Percentiles rank a stretch among this genome's conserved stretches.
Conservation (phyloP, 495 filamentous ascomycete species). For the Penicillium ucsense region DNA sequence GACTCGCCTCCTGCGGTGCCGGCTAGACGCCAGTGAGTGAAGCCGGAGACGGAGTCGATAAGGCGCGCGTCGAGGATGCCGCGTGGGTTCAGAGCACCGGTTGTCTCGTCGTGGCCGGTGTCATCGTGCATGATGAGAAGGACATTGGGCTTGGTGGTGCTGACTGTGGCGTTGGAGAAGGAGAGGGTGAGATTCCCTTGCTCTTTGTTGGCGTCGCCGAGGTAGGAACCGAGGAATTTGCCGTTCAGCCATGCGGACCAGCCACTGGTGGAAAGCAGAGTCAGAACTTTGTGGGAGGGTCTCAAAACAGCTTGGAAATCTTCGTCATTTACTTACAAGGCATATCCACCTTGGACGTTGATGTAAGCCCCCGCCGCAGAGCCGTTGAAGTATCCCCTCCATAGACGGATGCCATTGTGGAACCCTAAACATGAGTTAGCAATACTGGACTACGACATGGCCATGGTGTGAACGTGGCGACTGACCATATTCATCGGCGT, state of each 20-base stretch:
- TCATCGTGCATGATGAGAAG: conserved; percentile 66
- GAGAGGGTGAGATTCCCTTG: conserved; percentile 22
- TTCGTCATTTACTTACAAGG: conserved; percentile 28
- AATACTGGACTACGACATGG: not conserved
- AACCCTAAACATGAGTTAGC: conserved; percentile 34
- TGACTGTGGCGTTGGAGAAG: conserved; percentile 38
- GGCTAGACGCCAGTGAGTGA: conserved; percentile 60
- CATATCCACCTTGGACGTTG: conserved; percentile 51
- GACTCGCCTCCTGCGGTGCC: conserved; percentile 64
- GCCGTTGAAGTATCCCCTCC: conserved; percentile 55
- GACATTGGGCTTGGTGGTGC: conserved; percentile 40
- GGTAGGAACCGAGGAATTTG: conserved; percentile 42
- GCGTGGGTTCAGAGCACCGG: conserved; percentile 54
- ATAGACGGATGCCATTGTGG: conserved; percentile 57
- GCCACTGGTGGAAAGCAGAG: conserved; percentile 25
- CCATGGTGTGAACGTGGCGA: not conserved
- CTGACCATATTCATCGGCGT: conserved; percentile 54
- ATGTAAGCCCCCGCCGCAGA: conserved; percentile 47
- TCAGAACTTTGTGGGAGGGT: not conserved
- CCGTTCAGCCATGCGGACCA: conserved; percentile 46
- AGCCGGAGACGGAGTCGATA: conserved; percentile 27
- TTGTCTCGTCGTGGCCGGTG: conserved; percentile 59
- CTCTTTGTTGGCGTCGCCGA: conserved; percentile 39
- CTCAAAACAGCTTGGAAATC: not conserved
- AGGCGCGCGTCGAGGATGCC: conserved; percentile 53